Conservation (phyloP, 495 filamentous ascomycete genomes). For the Neurospora discreta region DNA sequence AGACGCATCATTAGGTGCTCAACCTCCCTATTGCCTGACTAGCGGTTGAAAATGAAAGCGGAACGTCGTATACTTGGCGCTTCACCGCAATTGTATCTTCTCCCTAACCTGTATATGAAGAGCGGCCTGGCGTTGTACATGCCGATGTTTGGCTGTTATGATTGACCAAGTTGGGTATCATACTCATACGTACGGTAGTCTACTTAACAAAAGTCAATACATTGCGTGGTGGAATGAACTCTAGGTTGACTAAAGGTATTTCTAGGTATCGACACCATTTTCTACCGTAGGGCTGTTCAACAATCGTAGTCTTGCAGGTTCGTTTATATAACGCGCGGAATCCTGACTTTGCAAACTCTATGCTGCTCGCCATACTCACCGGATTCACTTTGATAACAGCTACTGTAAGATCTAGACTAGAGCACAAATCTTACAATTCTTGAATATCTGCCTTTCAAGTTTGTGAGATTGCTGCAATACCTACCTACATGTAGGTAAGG, state of each 20-base stretch:
- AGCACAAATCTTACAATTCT: background rate
- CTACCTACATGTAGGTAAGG: too few relatives aligned
- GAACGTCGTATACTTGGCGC: background rate
- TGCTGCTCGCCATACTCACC: background rate
- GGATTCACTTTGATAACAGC: background rate
- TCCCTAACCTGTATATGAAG: background rate
- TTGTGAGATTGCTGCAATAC: background rate
- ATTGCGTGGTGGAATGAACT: background rate
- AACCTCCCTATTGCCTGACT: background rate
- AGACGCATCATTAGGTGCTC: too few relatives aligned
- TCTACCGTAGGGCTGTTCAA: background rate
- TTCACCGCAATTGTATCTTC: background rate
- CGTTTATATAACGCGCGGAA: background rate
- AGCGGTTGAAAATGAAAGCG: background rate
- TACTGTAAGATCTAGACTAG: background rate
- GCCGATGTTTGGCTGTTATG: background rate
- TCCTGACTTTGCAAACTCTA: background rate
- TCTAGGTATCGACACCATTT: background rate
- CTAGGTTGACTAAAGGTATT: too few relatives aligned
- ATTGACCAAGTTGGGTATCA: background rate
- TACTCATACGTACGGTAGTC: background rate
- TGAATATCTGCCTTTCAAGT: background rate
- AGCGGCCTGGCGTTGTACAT: background rate
- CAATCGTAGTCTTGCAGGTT: background rate
- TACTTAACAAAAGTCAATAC: background rate